Percentiles rank a stretch among this genome's conserved stretches.
These are phyloP conservation scores for Favolaschia claudopus DNA, from an alignment of 768 basidiomycete genomes.

Conservation along the genomic window DNA sequence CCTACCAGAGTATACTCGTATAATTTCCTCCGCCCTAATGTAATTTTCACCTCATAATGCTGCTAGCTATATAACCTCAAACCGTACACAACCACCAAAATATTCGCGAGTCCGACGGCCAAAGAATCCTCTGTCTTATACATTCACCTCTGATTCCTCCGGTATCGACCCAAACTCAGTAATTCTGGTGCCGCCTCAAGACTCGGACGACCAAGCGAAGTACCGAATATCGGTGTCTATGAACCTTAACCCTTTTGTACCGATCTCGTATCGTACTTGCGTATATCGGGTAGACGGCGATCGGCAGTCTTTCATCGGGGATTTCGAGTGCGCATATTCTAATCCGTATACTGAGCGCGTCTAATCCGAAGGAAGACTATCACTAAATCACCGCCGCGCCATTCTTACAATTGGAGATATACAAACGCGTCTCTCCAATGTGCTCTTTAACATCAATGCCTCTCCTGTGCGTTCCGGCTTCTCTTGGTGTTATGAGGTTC, in stretches of 20 bases:
- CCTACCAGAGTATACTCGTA: constrained; percentile 28
- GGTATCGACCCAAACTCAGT: constrained; percentile 13
- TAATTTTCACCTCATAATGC: not conserved
- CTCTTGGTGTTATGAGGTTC: not conserved
- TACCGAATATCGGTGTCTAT: constrained; percentile 52
- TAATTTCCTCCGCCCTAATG: constrained; percentile 9
- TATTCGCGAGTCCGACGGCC: constrained; percentile 24
- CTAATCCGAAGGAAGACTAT: constrained; percentile 37
- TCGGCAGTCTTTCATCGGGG: constrained; percentile 42
- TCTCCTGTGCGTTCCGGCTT: constrained; percentile 35
- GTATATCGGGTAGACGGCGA: constrained; percentile 38
- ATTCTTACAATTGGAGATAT: constrained; percentile 49
- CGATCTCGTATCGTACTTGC: constrained; percentile 51
- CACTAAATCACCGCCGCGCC: constrained; percentile 50
- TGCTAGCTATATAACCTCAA: constrained; percentile 23
- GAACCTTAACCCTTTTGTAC: constrained; percentile 55
- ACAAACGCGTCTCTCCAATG: constrained; percentile 47
- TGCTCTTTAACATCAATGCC: constrained; percentile 42
- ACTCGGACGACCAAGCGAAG: constrained; percentile 22
- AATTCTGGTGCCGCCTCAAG: constrained; percentile 23
- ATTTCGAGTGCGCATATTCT: constrained; percentile 47
- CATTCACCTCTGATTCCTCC: constrained; percentile 9
- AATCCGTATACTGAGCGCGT: not conserved
- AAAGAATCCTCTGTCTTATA: constrained; percentile 20
- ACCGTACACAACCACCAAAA: constrained; percentile 15